phyloP scores from a whole-genome alignment of 768 basidiomycete species.

The Tricholoma terreum region DNA sequence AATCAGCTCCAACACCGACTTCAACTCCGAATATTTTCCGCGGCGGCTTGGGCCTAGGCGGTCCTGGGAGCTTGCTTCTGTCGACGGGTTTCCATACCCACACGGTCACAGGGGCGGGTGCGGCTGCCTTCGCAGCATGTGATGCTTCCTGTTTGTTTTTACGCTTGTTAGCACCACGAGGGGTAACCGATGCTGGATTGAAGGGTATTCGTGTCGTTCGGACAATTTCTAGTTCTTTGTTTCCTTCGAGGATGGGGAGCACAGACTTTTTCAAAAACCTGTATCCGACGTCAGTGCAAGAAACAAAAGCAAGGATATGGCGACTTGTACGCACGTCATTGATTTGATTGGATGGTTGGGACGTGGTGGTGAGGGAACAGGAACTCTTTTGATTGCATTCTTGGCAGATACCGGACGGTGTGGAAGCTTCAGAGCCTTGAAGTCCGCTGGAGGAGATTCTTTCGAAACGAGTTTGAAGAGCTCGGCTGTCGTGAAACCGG shows the following conservation, averaged over 20 bases:
- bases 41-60: neutral
- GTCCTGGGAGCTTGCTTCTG: conserved; percentile 1
- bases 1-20: conserved; percentile 49
- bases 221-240: conserved; percentile 42
- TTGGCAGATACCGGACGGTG: neutral
- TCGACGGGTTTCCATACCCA: conserved; percentile 41
- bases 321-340: conserved; percentile 36
- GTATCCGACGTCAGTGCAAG: conserved; percentile 27
- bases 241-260: conserved; percentile 43
- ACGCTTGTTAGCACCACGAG: conserved; percentile 8
- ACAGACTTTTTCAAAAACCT: conserved; percentile 51
- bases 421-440: conserved; percentile 17
- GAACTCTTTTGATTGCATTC: conserved; percentile 1
- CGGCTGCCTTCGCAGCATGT: conserved; percentile 11
- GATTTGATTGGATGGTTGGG: conserved; percentile 53
- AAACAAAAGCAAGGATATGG: neutral
- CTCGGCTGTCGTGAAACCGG: conserved; percentile 35
- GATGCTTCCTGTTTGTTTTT: conserved; percentile 17
- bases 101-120: conserved; percentile 24
- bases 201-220: conserved; percentile 29
- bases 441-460: conserved; percentile 27
- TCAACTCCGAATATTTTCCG: conserved; percentile 29
- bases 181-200: conserved; percentile 13
- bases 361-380: conserved; percentile 31
- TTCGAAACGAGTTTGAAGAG: conserved; percentile 34